Percentiles rank a stretch among this genome's conserved stretches.
phyloP scores from a whole-genome alignment of 306 rosid species.

The Alnus rubra region DNA sequence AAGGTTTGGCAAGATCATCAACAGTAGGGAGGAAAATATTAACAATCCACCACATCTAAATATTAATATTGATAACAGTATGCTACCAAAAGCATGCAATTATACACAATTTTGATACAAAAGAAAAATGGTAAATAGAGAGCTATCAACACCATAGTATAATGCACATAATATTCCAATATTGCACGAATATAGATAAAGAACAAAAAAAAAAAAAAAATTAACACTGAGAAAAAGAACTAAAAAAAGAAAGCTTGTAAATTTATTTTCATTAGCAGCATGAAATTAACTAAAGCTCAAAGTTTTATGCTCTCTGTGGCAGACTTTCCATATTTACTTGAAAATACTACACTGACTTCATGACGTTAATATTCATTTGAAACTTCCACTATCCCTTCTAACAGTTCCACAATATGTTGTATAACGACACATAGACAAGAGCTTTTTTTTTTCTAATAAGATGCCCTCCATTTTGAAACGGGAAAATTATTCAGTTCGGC shows the following conservation, averaged over 20 bases:
- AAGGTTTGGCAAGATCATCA: neutral
- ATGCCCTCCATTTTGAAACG: neutral
- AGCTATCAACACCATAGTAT: neutral
- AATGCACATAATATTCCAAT: neutral
- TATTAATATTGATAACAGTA: neutral
- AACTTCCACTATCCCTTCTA: neutral
- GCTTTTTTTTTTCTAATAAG: neutral
- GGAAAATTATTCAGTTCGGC: neutral
- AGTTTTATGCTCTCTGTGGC: neutral
- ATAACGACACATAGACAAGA: neutral
- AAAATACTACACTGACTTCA: neutral
- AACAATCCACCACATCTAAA: neutral
- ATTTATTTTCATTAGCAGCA: slow-evolving; percentile 1
- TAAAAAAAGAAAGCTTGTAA: neutral
- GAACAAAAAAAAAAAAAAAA: neutral
- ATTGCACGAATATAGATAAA: neutral
- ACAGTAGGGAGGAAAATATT: neutral
- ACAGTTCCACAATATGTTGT: neutral
- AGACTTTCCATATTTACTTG: neutral
- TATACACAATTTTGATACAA: neutral
- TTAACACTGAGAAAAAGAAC: neutral
- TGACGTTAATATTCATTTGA: neutral
- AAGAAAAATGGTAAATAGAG: neutral
- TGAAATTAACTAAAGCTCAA: neutral
- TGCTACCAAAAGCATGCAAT: neutral